Evolutionary conservation across 169 alveolate species (phyloP).

Genomic region (Cryptosporidium meleagridis): DNA sequence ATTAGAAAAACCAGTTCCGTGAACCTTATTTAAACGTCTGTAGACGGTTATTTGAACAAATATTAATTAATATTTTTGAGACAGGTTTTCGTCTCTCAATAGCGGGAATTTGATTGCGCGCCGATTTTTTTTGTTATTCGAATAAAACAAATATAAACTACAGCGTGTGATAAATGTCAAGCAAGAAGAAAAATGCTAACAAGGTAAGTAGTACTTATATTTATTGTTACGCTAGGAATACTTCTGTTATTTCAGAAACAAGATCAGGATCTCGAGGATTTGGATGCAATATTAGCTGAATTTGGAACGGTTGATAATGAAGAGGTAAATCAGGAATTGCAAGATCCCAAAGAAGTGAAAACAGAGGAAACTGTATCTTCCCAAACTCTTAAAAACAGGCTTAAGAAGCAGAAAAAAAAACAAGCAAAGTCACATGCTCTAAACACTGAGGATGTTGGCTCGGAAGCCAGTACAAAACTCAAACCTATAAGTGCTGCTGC

Average conservation of each 20-base stretch:
- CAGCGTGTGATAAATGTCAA: slow-evolving; percentile 38
- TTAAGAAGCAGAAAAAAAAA: slow-evolving; percentile 59
- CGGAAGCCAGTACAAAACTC: neutral
- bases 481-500: slow-evolving; percentile 76
- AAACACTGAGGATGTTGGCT: neutral
- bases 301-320: slow-evolving; percentile 18
- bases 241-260: neutral
- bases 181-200: slow-evolving; percentile 56
- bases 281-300: slow-evolving; percentile 72
- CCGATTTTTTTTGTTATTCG: neutral
- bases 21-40: neutral
- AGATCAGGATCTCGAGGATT: slow-evolving; percentile 58
- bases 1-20: neutral
- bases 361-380: slow-evolving; percentile 62
- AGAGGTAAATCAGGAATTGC: neutral
- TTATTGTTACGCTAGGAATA: neutral
- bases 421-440: slow-evolving; percentile 54
- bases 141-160: neutral
- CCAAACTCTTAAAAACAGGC: slow-evolving; percentile 66
- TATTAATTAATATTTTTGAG: slow-evolving; percentile 23
- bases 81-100: slow-evolving; percentile 51
- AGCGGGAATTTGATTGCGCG: slow-evolving; percentile 34
- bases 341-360: neutral
- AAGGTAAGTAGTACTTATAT: slow-evolving; percentile 39
- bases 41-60: slow-evolving; percentile 6